Conservation (phyloP, 2,329 filamentous ascomycete genomes). For the Lecanosticta acicola region DNA sequence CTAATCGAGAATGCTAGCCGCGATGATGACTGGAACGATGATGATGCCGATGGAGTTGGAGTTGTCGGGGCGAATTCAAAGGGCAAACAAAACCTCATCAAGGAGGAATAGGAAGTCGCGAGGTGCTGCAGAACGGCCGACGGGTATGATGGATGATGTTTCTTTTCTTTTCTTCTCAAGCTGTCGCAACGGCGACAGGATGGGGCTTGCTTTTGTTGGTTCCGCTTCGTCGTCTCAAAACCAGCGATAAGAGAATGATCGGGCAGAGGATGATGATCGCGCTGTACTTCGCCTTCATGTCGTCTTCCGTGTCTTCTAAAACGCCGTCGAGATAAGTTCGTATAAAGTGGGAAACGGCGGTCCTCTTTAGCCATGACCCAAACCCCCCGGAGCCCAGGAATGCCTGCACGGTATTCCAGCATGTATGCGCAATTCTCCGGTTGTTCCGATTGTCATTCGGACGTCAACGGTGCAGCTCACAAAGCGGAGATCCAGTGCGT, state of each 20-base stretch:
- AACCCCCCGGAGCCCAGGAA: neutral
- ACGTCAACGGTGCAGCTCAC: neutral
- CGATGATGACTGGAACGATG: too few relatives aligned
- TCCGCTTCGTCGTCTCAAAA: neutral
- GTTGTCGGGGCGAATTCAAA: too few relatives aligned
- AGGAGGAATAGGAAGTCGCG: neutral
- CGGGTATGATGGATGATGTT: neutral
- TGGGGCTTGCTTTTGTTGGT: neutral
- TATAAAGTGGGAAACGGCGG: too few relatives aligned
- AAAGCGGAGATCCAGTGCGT: neutral
- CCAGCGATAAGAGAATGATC: neutral
- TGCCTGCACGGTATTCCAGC: neutral
- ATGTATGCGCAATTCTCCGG: neutral
- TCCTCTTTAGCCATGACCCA: too few relatives aligned
- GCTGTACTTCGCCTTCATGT: neutral
- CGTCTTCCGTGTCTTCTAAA: neutral
- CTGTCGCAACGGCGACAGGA: neutral
- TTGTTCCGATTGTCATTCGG: neutral
- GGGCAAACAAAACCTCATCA: too few relatives aligned
- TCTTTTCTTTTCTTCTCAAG: neutral
- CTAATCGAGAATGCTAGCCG: too few relatives aligned
- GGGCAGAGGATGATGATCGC: neutral
- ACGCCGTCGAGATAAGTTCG: too few relatives aligned
- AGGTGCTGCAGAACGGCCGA: too few relatives aligned
- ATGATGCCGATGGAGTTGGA: too few relatives aligned